Evolutionary conservation across 1,284 basidiomycete species (phyloP).

Genomic region (Hortiboletus rubellus): DNA sequence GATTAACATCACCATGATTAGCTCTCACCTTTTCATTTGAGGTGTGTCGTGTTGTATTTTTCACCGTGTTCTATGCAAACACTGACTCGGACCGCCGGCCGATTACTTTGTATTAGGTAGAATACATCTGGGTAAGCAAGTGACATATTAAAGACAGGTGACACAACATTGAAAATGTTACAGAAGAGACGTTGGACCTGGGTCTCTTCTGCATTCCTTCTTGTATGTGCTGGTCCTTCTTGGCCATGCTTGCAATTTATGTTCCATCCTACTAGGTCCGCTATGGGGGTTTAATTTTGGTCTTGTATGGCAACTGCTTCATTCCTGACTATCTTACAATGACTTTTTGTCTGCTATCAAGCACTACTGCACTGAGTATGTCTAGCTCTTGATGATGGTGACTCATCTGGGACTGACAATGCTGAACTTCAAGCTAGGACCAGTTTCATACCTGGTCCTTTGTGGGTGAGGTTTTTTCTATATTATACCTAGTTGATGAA

Average conservation of each 20-base stretch:
- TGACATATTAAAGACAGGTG: accelerated
- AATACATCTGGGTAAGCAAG: conserved; percentile 3
- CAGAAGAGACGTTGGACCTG: conserved; percentile 12
- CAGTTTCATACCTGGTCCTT: conserved; percentile 9
- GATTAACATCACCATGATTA: not conserved
- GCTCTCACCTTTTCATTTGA: conserved; percentile 7
- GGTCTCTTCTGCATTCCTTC: conserved; percentile 5
- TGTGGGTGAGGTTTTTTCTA: not conserved
- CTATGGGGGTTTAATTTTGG: conserved; percentile 2
- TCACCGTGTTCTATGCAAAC: not conserved
- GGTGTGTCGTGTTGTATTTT: not conserved
- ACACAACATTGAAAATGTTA: not conserved
- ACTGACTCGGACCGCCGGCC: too few species aligned
- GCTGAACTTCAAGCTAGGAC: not conserved
- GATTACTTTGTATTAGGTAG: not conserved
- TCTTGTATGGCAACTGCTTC: not conserved
- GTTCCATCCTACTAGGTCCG: not conserved
- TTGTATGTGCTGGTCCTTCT: not conserved
- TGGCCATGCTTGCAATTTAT: not conserved
- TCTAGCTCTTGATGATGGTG: not conserved
- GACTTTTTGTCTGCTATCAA: not conserved
- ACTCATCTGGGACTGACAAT: not conserved
- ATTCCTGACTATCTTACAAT: not conserved
- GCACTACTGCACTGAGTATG: not conserved
- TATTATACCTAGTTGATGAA: too few species aligned